Conservation (phyloP, 257 asterid species). For the Mitragyna speciosa region DNA sequence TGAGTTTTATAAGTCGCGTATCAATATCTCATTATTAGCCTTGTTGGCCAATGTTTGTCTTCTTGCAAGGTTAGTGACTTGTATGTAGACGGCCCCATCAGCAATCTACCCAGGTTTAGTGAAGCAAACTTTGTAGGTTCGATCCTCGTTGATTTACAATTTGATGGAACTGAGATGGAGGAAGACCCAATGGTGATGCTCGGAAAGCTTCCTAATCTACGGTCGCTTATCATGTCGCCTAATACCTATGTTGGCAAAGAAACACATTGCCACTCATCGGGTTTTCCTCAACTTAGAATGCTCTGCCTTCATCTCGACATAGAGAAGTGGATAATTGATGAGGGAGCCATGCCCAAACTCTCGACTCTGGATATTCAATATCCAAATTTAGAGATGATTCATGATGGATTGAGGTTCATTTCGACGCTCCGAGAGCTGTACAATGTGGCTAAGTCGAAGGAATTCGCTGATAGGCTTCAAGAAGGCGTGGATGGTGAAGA, state of each 20-base stretch:
- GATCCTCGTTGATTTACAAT: background rate
- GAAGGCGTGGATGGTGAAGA: no score
- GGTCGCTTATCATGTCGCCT: background rate
- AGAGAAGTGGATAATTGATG: constrained; percentile 17
- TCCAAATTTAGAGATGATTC: constrained; percentile 3
- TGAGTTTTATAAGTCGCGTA: no score
- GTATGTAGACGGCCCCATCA: no score
- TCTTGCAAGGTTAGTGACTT: no score
- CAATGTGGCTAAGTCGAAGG: background rate
- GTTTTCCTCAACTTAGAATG: constrained; percentile 12
- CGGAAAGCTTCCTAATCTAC: constrained; percentile 18
- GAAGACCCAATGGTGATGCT: constrained; percentile 5
- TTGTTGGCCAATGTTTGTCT: background rate
- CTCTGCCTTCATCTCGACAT: background rate
- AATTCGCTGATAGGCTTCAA: background rate
- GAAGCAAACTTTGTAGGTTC: background rate
- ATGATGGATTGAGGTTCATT: constrained; percentile 7
- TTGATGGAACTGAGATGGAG: background rate
- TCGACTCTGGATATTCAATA: background rate
- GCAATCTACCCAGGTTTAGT: background rate
- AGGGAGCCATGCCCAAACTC: constrained; percentile 31
- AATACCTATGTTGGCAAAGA: background rate
- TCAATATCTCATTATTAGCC: no score
- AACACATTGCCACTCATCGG: background rate
- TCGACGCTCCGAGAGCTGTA: background rate